Base-by-base conservation (phyloP, 129 eudicot genomes). In the sunflower (Helianthus annuus) region DNA sequence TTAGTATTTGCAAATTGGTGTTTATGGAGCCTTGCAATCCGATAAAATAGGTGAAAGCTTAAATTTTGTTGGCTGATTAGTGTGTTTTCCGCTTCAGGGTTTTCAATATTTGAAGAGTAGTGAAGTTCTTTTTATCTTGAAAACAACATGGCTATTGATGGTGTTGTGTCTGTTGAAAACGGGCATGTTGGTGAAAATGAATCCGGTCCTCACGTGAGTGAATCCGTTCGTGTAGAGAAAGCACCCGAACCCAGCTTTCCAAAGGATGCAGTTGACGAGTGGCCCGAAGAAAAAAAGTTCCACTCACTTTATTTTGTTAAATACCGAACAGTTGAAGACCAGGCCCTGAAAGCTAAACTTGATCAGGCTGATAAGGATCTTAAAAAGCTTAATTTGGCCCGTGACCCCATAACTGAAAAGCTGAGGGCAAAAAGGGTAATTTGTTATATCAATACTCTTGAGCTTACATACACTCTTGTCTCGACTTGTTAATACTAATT, bases 361-460 rank as follows among this genome's bases (percentile, higher is more conserved):
- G 97, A 94, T 11, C 78, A 59, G 74, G 90, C 91, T 67, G 98
- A 90, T 45, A 90, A 72, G 72, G 98, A 94, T 68, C 83, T 87
- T 59, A 80, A 39, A 72, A 94, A 73, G 84, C 78, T 73, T 77
- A 85, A 85, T 17, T 86, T 74, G 63, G 82, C 86, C 11, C 83
- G 87, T 3, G 78, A 34, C 8, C 85, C 82, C 73, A 71, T 88
- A 56, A 39, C 71, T 10, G 97, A 90, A n/a, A 83, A 88, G 70
- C 68, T 87, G 42, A 87, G 74, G 84, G 80, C 84, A 0, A 82
- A 87, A 64, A 80, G 87, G 96, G 98, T 94, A 74, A 76, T 46
- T 10, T 4, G 2, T 36, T 53, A 12, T 13, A 29, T 45, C 4
- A 36, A 17, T 15, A 58, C 17, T 39, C 32, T 53, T 65, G 48